Conservation (phyloP, 345 rosid genomes). For the Conringia planisiliqua region DNA sequence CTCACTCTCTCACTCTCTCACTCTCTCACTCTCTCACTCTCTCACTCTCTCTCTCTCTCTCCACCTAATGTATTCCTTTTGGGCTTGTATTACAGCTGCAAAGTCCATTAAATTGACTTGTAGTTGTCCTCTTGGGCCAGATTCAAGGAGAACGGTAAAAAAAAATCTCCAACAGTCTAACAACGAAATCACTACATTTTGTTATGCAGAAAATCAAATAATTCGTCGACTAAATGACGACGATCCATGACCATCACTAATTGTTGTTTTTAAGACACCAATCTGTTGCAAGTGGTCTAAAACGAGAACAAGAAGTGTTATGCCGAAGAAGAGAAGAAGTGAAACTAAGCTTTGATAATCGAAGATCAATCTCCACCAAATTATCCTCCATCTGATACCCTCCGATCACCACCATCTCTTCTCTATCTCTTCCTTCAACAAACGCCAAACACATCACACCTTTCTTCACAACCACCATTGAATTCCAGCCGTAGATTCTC, state of each 20-base stretch:
- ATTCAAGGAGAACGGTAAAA: background rate
- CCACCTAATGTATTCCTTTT: background rate
- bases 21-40: too few relatives aligned
- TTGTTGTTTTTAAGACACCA: background rate
- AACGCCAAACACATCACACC: background rate
- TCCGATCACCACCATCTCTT: background rate
- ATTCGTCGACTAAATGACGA: background rate
- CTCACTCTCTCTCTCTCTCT: too few relatives aligned
- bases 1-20: too few relatives aligned
- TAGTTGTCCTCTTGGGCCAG: background rate
- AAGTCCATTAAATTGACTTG: background rate
- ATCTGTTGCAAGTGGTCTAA: background rate
- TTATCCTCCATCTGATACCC: conserved; percentile 4
- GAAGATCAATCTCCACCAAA: background rate
- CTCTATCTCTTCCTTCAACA: background rate
- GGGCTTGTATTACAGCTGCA: background rate
- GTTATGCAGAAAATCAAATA: background rate
- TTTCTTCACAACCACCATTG: background rate
- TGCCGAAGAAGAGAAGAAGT: conserved; percentile 7
- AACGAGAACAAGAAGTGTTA: conserved; percentile 15
- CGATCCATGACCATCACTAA: background rate
- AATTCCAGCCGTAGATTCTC: background rate
- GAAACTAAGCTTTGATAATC: background rate
- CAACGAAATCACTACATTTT: background rate
- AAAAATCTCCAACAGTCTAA: background rate